Percentiles rank a stretch among this genome's conserved stretches.
These are phyloP conservation scores for Torrubiellomyces zombiae DNA, from an alignment of 2,329 filamentous ascomycete species.

Conservation along the genomic window DNA sequence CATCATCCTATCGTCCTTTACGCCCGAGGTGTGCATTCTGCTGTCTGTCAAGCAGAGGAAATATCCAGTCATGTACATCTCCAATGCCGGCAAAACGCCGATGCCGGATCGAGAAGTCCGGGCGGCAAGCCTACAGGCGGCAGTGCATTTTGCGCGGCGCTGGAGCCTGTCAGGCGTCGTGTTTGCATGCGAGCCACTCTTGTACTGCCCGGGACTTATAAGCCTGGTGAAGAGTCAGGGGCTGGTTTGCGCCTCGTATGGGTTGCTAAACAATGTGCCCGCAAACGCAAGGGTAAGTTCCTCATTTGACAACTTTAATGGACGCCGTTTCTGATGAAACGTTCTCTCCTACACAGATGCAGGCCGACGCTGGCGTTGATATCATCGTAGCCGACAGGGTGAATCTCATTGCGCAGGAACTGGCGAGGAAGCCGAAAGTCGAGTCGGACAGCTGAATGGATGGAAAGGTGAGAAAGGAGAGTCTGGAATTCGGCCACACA, in stretches of 20 bases:
- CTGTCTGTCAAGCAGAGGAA: constrained; percentile 14
- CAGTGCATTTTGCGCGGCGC: constrained; percentile 18
- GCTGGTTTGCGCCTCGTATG: constrained; percentile 17
- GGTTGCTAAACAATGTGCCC: constrained; percentile 13
- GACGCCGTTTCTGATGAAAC: background rate
- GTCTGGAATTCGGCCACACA: too few species aligned
- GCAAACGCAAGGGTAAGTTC: constrained; percentile 5
- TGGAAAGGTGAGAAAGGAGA: background rate
- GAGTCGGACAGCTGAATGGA: background rate
- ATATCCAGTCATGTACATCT: constrained; percentile 17
- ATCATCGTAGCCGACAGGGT: constrained; percentile 6
- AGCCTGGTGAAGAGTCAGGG: constrained; percentile 14
- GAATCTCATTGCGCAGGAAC: constrained; percentile 5
- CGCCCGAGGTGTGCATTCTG: constrained; percentile 17
- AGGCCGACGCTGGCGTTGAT: constrained; percentile 6
- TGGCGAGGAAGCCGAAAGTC: too few species aligned
- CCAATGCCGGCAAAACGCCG: constrained; percentile 13
- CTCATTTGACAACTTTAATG: background rate
- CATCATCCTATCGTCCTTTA: constrained; percentile 20
- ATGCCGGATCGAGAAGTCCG: constrained; percentile 15
- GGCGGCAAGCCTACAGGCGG: constrained; percentile 18
- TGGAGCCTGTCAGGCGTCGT: constrained; percentile 21
- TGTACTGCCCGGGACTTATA: constrained; percentile 19
- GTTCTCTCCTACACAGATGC: constrained; percentile 2
- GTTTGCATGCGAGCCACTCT: constrained; percentile 17